Base-by-base conservation (phyloP, 1,139 yeast genomes). In the Geotrichum histeridarum region DNA sequence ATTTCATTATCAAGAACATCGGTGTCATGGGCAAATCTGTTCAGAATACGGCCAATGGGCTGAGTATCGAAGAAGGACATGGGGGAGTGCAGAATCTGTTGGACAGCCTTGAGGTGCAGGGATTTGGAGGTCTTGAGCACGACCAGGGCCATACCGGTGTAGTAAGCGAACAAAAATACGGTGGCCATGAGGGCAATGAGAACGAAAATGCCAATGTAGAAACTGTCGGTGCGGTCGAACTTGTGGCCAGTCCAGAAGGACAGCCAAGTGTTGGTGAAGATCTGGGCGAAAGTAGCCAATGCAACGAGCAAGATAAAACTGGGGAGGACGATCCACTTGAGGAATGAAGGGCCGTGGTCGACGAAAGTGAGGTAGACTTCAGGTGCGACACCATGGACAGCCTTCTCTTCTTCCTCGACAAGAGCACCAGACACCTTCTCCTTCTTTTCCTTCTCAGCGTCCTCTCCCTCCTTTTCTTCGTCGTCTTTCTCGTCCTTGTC, bases 1-100 rank as follows among this genome's bases (percentile, higher is more conserved):
- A 71, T 54, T 63, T 86, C 94, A 67, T 86, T 87, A 67, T 89
- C 96, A 63, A 88, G 72, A 36, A 84, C 83, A 66, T 88, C 95
- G 0, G 94, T 84, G 68, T 89, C 96, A 64, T 86, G 88, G 0
- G 95, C 84, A 66, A 83, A 84, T 59, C 93, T 72, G 66, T 84
- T 85, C 64, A 85, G 70, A 54, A 85, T 79, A 59, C 93, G 75
- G 5, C 93, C 90, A 60, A 83, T 68, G 4, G 90, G 90, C 0
- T 87, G 81, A 1, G 86, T 76, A 63, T 84, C 90, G 60, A 83
- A 74, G 62, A 76, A 84, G 2, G 82, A 67, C 86, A 82, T 81
- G 39, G 91, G 95, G 55, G 85, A 91, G 65, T 80, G 86, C 59
- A 90, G 70, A n/a, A 90, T 75, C 48, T 77, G 77, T 44, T 77